Evolutionary conservation across 2,329 filamentous ascomycete genomes (phyloP), one percentile per base, ranked within the genome.

Genomic region (Sporothrix mexicana): DNA sequence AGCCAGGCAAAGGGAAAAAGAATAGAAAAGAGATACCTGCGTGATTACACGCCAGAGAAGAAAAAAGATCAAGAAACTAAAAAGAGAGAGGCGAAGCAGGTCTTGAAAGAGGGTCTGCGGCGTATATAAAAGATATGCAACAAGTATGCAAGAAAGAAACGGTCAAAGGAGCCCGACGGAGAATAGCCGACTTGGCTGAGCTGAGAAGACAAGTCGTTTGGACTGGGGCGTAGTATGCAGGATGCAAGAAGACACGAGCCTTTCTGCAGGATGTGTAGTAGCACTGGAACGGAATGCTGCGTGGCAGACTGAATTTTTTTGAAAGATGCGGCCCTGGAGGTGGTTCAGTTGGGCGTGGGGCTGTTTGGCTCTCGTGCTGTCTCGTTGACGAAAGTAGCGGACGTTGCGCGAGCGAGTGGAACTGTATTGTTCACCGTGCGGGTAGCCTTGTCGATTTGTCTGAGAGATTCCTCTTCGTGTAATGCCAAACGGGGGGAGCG

Each of bases 221-320:
- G 53, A 51, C 10, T 12, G 45, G 15, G 9, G 69, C 20, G 53
- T 61, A 23, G 68, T 61, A 59, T 45, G 69, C 55, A 62, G 43
- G 12, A 25, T 62, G 23, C 36, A 20, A 20, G 20, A 66, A 30
- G 47, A 71, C 45, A 64, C 69, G 57, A 71, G n/a, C 20, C 51
- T 43, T n/a, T 12, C 36, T 49, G 51, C 51, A 57, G 20, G 69
- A 25, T 53, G 61, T 71, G 69, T 45, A 41, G 43, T 62, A 23
- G 61, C 68, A 69, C 25, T 23, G 47, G 45, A 41, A 43, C 55
- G 72, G 69, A 73, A 73, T 72, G 72, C 64, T 57, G 72, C 49
- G 69, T 71, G 69, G 69, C 55, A 53, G 57, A 36, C 72, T 57
- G 53, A 36, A 68, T 20, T 55, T 73, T 68, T 64, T 36, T 36